A percentile compares a stretch with the other conserved stretches of the same genome.
Evolutionary conservation across 257 asterid genomes (phyloP).

Genomic region (Agastache rugosa): DNA sequence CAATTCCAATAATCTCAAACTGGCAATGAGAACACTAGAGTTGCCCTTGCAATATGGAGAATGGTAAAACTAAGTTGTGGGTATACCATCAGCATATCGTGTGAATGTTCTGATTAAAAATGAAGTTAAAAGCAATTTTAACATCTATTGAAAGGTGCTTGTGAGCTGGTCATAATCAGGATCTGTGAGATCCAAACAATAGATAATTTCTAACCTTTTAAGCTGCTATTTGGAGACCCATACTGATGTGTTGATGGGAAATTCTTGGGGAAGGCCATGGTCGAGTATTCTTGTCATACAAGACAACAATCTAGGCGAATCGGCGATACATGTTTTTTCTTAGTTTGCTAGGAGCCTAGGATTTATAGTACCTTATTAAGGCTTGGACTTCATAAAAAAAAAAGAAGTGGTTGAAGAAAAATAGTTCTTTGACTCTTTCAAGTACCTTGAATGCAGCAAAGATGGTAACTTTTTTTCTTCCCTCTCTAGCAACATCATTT

Average conservation of each 20-base stretch:
- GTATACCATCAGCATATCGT: not conserved
- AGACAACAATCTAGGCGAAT: not conserved
- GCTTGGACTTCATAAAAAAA: not conserved
- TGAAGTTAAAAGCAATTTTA: not conserved
- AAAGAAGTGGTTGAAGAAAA: not conserved
- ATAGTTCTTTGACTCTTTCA: not conserved
- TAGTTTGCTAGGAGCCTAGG: not conserved
- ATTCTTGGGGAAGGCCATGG: not conserved
- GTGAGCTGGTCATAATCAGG: conserved; percentile 4
- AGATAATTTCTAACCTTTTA: not conserved
- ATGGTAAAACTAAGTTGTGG: not conserved
- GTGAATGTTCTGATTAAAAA: not conserved
- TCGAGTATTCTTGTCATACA: not conserved
- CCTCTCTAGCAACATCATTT: not conserved
- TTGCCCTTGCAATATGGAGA: not conserved
- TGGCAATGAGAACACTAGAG: not conserved
- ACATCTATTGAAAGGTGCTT: not conserved
- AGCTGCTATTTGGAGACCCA: not conserved
- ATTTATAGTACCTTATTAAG: too few species aligned
- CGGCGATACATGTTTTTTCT: not conserved
- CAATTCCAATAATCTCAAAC: not conserved
- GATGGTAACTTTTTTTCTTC: not conserved
- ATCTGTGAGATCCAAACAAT: not conserved
- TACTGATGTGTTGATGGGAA: not conserved
- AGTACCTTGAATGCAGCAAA: conserved; percentile 12